Evolutionary conservation across 345 rosid species (phyloP).

Genomic region (Eucalyptus polyanthemos): DNA sequence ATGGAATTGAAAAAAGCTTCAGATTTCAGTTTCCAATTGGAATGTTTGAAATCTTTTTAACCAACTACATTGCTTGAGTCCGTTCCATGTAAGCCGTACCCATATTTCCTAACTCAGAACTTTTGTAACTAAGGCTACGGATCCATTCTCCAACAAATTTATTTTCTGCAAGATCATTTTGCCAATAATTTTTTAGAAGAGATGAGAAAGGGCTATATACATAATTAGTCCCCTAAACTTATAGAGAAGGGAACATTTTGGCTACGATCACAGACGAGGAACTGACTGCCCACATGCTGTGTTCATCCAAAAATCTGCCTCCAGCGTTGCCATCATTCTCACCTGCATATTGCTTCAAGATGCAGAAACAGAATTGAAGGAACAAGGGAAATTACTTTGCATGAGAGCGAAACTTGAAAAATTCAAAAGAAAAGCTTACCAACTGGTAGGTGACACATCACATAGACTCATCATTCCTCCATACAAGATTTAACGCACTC

Average conservation of each 20-base stretch:
- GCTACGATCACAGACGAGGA: not conserved
- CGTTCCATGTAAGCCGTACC: not conserved
- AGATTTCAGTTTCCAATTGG: not conserved
- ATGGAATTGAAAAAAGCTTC: not conserved
- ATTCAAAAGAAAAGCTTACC: not conserved
- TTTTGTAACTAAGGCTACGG: not conserved
- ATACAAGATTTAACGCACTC: not conserved
- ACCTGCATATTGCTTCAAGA: constrained; percentile 25
- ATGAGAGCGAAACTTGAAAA: not conserved
- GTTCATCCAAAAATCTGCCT: constrained; percentile 3
- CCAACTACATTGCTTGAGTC: not conserved
- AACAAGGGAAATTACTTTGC: not conserved
- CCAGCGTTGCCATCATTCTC: constrained; percentile 11
- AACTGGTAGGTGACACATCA: constrained; percentile 33
- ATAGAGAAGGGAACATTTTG: not conserved
- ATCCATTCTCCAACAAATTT: not conserved
- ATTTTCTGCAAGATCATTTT: not conserved
- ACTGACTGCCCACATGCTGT: constrained; percentile 11
- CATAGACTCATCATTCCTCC: not conserved
- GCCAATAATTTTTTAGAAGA: not conserved
- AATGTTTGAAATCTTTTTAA: not conserved
- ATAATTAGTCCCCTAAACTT: not conserved
- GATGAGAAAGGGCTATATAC: not conserved
- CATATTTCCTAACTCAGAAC: not conserved
- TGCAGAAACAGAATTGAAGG: constrained; percentile 5